A percentile compares a stretch with the other conserved stretches of the same genome.
phyloP scores from a whole-genome alignment of 2,329 filamentous ascomycete genomes.

The Botrytis deweyae region DNA sequence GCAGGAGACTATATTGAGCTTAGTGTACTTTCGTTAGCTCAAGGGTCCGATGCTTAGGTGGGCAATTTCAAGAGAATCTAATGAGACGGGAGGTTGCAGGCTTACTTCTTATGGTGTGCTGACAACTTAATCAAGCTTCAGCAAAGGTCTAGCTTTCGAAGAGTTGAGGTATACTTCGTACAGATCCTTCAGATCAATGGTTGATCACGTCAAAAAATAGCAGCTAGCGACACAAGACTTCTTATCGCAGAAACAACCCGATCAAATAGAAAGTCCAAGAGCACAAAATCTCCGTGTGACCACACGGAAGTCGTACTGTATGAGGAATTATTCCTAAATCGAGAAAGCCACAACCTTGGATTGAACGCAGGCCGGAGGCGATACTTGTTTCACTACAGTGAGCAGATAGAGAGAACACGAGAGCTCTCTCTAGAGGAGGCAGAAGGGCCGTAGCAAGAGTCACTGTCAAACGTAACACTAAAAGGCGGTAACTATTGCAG shows the following conservation, averaged over 20 bases:
- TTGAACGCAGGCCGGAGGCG: background rate
- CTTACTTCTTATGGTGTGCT: background rate
- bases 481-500: constrained; percentile 3
- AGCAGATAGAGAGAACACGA: background rate
- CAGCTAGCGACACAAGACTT: background rate
- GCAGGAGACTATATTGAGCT: background rate
- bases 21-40: background rate
- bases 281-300: background rate
- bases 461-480: background rate
- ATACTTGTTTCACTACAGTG: background rate
- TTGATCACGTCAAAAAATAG: constrained; percentile 10
- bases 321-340: background rate
- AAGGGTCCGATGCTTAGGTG: background rate
- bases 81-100: constrained; percentile 1
- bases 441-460: constrained; percentile 1
- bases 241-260: background rate
- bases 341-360: background rate
- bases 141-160: background rate
- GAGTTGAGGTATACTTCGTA: background rate
- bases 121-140: background rate
- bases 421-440: background rate
- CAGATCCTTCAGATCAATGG: background rate
- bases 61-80: background rate
- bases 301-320: background rate
- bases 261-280: background rate